Base-by-base conservation (phyloP, 2,329 filamentous ascomycete species). In the Rhynchosporium secalis region DNA sequence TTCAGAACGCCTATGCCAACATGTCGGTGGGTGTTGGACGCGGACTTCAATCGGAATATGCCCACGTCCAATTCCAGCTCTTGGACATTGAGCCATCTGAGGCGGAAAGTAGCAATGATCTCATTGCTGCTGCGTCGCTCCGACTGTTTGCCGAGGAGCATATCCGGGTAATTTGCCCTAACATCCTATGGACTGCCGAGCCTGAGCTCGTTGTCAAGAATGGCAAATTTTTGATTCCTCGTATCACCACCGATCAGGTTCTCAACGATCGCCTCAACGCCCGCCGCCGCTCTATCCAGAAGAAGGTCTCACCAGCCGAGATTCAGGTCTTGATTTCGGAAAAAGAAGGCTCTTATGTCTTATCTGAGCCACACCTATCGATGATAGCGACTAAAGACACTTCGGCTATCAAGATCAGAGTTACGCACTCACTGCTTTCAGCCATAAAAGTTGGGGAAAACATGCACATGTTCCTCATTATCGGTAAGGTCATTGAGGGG, bases 11-110 rank as follows among this genome's bases (percentile, higher is more conserved):
- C 12, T 63, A 61, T 29, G 47, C 51, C 40, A 61, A 58, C 58
- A 63, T 63, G 62, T 61, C 55, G 7, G 58, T 62, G 15, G 60
- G 60, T 55, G 60, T 62, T 36, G 60, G 60, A 26, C 60, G 60
- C 29, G 60, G 60, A 31, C 47, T 62, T 4, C 60, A 62, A 49
- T 62, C 60, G n/a, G 60, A 62, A 28, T 62, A 62, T 29, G 60
- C 60, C 49, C 60, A 62, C 26, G 56, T 62, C 4, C 47, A 56
- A 33, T 58, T 62, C 12, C 60, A 62, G 28, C 60, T 62, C 20
- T 33, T 62, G 7, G 60, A 62, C 20, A 57, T 62, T 15, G 60
- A 62, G 41, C 60, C 60, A 26, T 47, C 56, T 9, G 60, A 63
- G 49, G 56, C 51, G 3, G 56, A 60, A 20, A 56, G 49, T 9